phyloP scores from a whole-genome alignment of 2,329 filamentous ascomycete genomes.

The Cercospora zeina region DNA sequence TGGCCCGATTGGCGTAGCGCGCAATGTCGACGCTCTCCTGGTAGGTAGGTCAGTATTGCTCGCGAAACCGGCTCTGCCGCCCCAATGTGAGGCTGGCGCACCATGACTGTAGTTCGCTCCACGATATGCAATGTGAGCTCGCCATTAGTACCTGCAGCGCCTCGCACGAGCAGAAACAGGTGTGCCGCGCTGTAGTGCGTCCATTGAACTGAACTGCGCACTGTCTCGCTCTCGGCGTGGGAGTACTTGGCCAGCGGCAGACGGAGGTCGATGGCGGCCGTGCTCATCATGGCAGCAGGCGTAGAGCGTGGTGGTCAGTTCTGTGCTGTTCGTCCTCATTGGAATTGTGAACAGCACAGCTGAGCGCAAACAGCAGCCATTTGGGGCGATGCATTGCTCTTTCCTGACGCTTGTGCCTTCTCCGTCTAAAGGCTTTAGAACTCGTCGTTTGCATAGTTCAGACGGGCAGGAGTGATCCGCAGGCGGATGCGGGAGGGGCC shows the following conservation, averaged over 20 bases:
- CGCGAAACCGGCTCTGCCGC: neutral
- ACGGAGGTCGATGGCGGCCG: slow-evolving; percentile 28
- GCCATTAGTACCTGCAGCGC: slow-evolving; percentile 16
- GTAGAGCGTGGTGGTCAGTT: neutral
- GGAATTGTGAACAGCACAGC: neutral
- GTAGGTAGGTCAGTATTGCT: neutral
- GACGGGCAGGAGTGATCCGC: neutral
- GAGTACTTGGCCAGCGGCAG: slow-evolving; percentile 39
- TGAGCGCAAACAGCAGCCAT: neutral
- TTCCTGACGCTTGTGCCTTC: neutral
- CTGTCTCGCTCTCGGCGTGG: slow-evolving; percentile 35
- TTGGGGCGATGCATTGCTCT: neutral
- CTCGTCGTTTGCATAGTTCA: neutral
- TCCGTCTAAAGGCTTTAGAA: neutral
- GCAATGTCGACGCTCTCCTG: slow-evolving; percentile 39
- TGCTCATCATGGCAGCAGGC: neutral
- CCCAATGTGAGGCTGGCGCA: slow-evolving; percentile 3
- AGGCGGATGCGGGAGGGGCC: neutral
- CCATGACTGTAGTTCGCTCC: slow-evolving; percentile 25
- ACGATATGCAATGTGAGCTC: slow-evolving; percentile 27
- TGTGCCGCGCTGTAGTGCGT: slow-evolving; percentile 22
- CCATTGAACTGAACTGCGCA: neutral
- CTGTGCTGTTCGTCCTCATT: neutral
- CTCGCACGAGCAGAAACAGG: slow-evolving; percentile 36
- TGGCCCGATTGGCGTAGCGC: slow-evolving; percentile 32